Percentiles rank a stretch among this genome's conserved stretches.
Conservation (phyloP, 768 basidiomycete genomes). For the Holtermanniella nyarrowii region DNA sequence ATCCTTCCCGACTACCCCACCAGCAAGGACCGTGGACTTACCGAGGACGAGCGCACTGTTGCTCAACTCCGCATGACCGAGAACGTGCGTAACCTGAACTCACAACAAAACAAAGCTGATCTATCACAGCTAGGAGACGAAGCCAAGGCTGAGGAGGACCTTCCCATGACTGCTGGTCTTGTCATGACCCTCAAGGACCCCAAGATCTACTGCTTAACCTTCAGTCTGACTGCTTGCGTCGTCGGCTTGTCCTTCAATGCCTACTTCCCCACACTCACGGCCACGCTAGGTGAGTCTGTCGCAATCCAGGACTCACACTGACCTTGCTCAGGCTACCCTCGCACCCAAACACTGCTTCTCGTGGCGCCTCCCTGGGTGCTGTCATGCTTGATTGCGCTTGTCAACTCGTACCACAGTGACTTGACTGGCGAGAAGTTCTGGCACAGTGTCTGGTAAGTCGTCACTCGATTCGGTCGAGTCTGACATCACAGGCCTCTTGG, state of each 20-base stretch:
- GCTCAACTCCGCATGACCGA: slow-evolving; percentile 49
- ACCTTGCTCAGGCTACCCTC: slow-evolving; percentile 13
- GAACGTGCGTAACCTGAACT: slow-evolving; percentile 39
- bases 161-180: slow-evolving; percentile 45
- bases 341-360: slow-evolving; percentile 27
- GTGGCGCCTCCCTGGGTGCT: slow-evolving; percentile 28
- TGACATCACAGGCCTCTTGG: no score
- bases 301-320: slow-evolving; percentile 15
- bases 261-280: slow-evolving; percentile 43
- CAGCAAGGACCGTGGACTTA: slow-evolving; percentile 37
- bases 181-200: slow-evolving; percentile 57
- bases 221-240: slow-evolving; percentile 52
- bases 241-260: slow-evolving; percentile 61
- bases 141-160: slow-evolving; percentile 46
- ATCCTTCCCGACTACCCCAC: slow-evolving; percentile 42
- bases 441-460: slow-evolving; percentile 52
- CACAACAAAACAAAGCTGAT: not conserved
- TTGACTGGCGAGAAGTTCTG: slow-evolving; percentile 57
- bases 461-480: no score
- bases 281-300: slow-evolving; percentile 2
- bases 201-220: slow-evolving; percentile 66
- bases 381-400: slow-evolving; percentile 47
- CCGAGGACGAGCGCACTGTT: slow-evolving; percentile 31
- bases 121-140: slow-evolving; percentile 43
- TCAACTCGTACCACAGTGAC: slow-evolving; percentile 54